phyloP scores from a whole-genome alignment of 2,329 filamentous ascomycete genomes.

The Aspergillus ochraceus region DNA sequence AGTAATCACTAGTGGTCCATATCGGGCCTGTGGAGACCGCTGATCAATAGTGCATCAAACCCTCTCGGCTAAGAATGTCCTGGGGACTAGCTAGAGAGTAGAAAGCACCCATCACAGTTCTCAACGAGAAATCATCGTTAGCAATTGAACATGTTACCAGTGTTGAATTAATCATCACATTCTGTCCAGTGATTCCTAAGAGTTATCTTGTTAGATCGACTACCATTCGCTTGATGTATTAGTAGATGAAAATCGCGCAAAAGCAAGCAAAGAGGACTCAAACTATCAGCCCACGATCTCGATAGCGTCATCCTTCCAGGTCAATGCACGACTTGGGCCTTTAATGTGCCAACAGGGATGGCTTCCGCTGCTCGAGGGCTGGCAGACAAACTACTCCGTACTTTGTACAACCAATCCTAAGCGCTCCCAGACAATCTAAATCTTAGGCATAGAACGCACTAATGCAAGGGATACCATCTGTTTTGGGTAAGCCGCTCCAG shows the following conservation, averaged over 20 bases:
- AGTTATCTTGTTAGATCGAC: no score
- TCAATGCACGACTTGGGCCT: not conserved
- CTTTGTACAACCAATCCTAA: not conserved
- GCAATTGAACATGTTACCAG: not conserved
- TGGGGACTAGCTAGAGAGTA: not conserved
- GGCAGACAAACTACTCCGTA: not conserved
- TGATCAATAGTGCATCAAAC: slow-evolving; percentile 7
- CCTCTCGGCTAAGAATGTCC: not conserved
- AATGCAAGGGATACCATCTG: not conserved
- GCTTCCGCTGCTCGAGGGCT: not conserved
- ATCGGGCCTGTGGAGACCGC: slow-evolving; percentile 10
- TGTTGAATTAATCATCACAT: not conserved
- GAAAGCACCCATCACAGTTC: not conserved
- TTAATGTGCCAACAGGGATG: not conserved
- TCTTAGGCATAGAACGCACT: not conserved
- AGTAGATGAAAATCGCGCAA: not conserved
- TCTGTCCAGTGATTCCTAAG: no score
- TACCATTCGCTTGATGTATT: not conserved
- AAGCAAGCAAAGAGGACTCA: not conserved
- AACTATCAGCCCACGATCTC: not conserved
- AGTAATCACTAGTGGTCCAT: slow-evolving; percentile 14
- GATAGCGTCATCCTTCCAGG: not conserved
- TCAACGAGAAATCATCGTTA: not conserved
- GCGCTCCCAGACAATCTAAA: not conserved
- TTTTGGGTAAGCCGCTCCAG: not conserved